These are phyloP conservation scores for Nemophila menziesii DNA, from an alignment of 257 asterid genomes.

Conservation along the genomic window DNA sequence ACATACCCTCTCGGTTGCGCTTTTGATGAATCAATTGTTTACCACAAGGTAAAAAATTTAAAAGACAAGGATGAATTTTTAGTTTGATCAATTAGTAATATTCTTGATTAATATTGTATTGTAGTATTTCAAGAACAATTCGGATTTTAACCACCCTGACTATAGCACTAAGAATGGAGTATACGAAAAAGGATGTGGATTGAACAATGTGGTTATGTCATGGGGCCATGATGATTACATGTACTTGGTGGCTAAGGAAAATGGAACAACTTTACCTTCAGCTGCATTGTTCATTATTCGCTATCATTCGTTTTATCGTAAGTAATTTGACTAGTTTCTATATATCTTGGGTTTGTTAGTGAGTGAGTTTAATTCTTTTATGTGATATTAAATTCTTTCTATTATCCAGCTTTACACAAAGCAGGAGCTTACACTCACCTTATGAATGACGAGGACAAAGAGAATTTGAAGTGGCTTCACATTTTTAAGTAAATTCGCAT, in stretches of 20 bases:
- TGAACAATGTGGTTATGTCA: slow-evolving; percentile 13
- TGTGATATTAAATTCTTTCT: background rate
- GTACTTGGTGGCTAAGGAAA: slow-evolving; percentile 13
- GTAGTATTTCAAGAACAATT: slow-evolving; percentile 17
- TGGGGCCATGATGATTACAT: slow-evolving; percentile 21
- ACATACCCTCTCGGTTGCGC: slow-evolving; percentile 18
- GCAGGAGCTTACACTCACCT: slow-evolving; percentile 12
- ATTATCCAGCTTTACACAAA: slow-evolving; percentile 11
- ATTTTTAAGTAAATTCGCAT: slow-evolving; percentile 10
- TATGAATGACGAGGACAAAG: slow-evolving; percentile 15
- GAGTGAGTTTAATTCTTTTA: background rate
- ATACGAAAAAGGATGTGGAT: slow-evolving; percentile 13
- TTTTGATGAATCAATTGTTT: slow-evolving; percentile 13
- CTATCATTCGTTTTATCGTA: slow-evolving; percentile 14
- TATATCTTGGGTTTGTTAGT: background rate
- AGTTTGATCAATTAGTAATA: background rate
- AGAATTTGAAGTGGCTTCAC: slow-evolving; percentile 13
- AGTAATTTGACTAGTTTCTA: background rate
- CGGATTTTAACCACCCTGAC: slow-evolving; percentile 7
- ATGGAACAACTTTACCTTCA: slow-evolving; percentile 15
- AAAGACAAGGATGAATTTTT: background rate
- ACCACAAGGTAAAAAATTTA: slow-evolving; percentile 9
- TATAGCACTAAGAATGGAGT: slow-evolving; percentile 15
- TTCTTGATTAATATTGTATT: background rate
- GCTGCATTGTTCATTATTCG: slow-evolving; percentile 15